A percentile compares a stretch with the other conserved stretches of the same genome.
Evolutionary conservation across 306 rosid genomes (phyloP).

Genomic region (Albizia julibrissin): DNA sequence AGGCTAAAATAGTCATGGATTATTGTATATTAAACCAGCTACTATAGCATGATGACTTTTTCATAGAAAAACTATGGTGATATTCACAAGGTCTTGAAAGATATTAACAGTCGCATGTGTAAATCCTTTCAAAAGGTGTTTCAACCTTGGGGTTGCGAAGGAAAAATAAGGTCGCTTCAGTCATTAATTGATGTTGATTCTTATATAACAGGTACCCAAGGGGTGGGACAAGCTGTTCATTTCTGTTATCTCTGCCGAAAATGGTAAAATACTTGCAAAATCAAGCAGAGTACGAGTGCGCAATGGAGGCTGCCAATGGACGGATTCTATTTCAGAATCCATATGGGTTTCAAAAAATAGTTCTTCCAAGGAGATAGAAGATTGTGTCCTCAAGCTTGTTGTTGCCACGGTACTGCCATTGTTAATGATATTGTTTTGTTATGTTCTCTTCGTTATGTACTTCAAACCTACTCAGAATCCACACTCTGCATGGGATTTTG

Average conservation of each 20-base stretch:
- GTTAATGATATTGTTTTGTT: constrained; percentile 23
- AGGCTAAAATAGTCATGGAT: neutral
- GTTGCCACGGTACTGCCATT: constrained; percentile 52
- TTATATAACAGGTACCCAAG: constrained; percentile 57
- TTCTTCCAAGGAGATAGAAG: constrained; percentile 42
- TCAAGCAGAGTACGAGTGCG: constrained; percentile 50
- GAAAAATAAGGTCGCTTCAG: neutral
- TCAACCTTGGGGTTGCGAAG: neutral
- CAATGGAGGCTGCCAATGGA: constrained; percentile 64
- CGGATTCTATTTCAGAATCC: constrained; percentile 51
- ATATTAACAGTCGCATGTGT: neutral
- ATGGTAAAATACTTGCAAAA: constrained; percentile 52
- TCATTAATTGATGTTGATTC: constrained; percentile 26
- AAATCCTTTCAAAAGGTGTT: constrained; percentile 10
- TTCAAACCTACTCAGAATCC: neutral
- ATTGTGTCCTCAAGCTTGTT: constrained; percentile 49
- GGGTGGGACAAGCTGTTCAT: constrained; percentile 73
- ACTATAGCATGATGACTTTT: neutral
- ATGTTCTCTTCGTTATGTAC: constrained; percentile 7
- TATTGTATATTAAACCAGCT: neutral
- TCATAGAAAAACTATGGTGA: neutral
- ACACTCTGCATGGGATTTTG: neutral
- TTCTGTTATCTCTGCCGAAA: constrained; percentile 48
- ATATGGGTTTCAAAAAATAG: constrained; percentile 46
- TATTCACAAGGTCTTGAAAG: neutral